phyloP scores from a whole-genome alignment of 2,329 filamentous ascomycete genomes.

The Coniochaeta ligniaria region DNA sequence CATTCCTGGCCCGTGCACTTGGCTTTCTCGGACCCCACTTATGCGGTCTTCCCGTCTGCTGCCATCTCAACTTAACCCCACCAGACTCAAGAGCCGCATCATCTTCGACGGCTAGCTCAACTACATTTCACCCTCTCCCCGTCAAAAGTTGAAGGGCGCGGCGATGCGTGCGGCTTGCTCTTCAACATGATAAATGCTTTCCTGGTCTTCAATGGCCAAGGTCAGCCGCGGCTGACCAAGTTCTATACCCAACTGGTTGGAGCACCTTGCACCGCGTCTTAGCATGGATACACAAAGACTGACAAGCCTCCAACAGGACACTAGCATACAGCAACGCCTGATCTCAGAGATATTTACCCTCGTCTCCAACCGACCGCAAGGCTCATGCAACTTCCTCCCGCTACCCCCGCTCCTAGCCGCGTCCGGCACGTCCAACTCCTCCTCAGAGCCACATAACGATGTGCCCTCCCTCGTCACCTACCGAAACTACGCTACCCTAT shows the following conservation, averaged over 20 bases:
- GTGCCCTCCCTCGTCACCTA: constrained; percentile 94
- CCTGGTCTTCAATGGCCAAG: constrained; percentile 96
- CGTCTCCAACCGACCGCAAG: constrained; percentile 83
- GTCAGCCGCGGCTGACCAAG: constrained; percentile 92
- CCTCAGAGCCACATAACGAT: constrained; percentile 69
- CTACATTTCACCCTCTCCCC: background rate
- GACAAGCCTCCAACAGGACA: constrained; percentile 58
- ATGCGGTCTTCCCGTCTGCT: background rate
- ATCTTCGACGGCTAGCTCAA: background rate
- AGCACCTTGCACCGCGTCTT: background rate
- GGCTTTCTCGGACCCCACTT: background rate
- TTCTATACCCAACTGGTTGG: constrained; percentile 93
- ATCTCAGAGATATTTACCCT: constrained; percentile 97
- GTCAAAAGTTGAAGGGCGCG: background rate
- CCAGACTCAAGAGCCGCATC: background rate
- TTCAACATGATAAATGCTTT: constrained; percentile 90
- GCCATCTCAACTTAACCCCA: background rate
- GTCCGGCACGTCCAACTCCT: constrained; percentile 56
- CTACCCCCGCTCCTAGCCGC: constrained; percentile 58
- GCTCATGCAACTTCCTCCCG: constrained; percentile 95
- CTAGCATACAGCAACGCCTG: constrained; percentile 90
- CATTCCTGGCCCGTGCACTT: background rate
- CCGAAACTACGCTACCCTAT: constrained; percentile 95
- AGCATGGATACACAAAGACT: background rate
- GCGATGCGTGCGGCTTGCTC: background rate